These are phyloP conservation scores for Chrysanthemum lavandulifolium DNA, from an alignment of 129 eudicot species.

Conservation along the genomic window DNA sequence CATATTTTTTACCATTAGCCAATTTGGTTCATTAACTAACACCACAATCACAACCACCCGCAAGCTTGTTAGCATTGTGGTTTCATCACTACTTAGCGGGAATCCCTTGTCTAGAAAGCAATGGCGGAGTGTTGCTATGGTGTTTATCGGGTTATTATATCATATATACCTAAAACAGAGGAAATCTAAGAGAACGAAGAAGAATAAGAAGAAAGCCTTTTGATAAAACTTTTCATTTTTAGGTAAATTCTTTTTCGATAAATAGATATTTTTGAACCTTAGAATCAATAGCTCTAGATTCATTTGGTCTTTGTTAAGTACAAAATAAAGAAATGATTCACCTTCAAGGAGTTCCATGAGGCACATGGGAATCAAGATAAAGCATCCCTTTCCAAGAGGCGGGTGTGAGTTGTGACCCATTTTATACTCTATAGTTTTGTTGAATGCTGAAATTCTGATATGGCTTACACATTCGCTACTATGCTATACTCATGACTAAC, in stretches of 20 bases:
- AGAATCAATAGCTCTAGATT: conserved; percentile 8
- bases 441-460: no score
- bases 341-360: neutral
- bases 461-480: no score
- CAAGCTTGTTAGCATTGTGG: conserved; percentile 94
- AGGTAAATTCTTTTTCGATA: conserved; percentile 11
- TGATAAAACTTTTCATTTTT: neutral
- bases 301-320: conserved; percentile 3
- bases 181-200: conserved; percentile 54
- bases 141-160: conserved; percentile 81
- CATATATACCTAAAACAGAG: conserved; percentile 86
- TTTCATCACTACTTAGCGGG: conserved; percentile 88
- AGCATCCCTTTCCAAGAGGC: neutral
- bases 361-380: neutral
- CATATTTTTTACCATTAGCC: conserved; percentile 86
- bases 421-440: neutral
- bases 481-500: no score
- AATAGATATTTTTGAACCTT: neutral
- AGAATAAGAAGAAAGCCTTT: conserved; percentile 45
- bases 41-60: conserved; percentile 98
- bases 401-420: no score
- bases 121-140: conserved; percentile 94
- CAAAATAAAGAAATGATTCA: neutral
- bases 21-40: conserved; percentile 90
- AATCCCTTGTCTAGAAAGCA: conserved; percentile 83